Base-by-base conservation (phyloP, 345 rosid genomes). In the Gossypium bickii region DNA sequence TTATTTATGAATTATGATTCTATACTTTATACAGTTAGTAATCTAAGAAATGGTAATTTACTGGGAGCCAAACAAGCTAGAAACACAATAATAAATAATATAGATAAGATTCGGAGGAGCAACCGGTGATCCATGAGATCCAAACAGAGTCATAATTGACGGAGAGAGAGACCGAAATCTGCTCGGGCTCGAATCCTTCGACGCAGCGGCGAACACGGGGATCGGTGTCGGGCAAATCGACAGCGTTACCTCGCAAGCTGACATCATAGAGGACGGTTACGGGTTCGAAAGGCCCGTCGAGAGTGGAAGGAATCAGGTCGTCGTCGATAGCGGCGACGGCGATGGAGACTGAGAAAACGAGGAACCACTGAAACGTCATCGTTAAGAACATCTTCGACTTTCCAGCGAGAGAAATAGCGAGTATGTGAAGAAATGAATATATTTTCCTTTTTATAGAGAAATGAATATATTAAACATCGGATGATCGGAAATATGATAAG, bases 51-150 rank as follows among this genome's bases (percentile, higher is more conserved):
- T 18, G 18, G 59, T 18, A 55, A 8, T 55, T 55, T n/a, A n/a
- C n/a, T 2, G 59, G 25, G 24, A 61, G 44, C 44, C 44, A 61
- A 17, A 1, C n/a, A 27, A 61, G 16, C 16, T 38, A 29, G 2
- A 41, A 64, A 41, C 2, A 12, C 48, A 18, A 43, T 3, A 10
- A 18, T 11, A 20, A 27, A 44, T 18, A 45, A 3, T 41, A 43
- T 3, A 25, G 16, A 29, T 17, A 53, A 18, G 45, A 34, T 18
- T 27, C n/a, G 27, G 49, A 20, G 25, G 61, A 47, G 18, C 55
- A 74, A 91, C 93, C 91, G 65, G 92, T 91, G 73, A 91, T 81
- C 93, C 97, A 91, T 27, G 97, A 85, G 70, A 91, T 83, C 97
- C 97, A 91, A 13, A 91, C 72, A 25, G 93, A 91, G 70, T 85